phyloP scores from a whole-genome alignment of 2,329 filamentous ascomycete species.

The Aspergillus sp. region DNA sequence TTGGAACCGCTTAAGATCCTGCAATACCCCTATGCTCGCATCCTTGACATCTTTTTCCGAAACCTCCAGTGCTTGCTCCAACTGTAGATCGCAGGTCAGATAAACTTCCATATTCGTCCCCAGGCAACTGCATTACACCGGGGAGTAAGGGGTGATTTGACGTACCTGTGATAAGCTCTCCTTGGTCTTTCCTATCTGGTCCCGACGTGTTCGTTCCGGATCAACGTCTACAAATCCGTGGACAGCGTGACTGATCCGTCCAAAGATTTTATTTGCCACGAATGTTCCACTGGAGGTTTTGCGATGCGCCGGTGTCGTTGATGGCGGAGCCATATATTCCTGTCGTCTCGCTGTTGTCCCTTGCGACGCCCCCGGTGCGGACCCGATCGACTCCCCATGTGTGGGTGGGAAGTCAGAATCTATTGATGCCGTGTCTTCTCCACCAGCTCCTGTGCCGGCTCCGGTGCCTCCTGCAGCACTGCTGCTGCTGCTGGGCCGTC shows the following conservation, averaged over 20 bases:
- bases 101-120: conserved; percentile 1
- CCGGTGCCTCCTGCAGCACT: not conserved
- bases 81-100: conserved; percentile 41
- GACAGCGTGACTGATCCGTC: conserved; percentile 87
- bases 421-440: conserved; percentile 77
- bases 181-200: conserved; percentile 91
- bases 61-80: conserved; percentile 84
- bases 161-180: conserved; percentile 65
- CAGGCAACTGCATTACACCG: not conserved
- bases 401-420: conserved; percentile 95
- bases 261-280: conserved; percentile 88
- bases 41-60: conserved; percentile 90
- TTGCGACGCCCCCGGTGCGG: conserved; percentile 63
- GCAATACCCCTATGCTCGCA: conserved; percentile 78
- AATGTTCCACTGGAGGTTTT: conserved; percentile 83
- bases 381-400: conserved; percentile 62
- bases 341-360: conserved; percentile 49
- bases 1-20: conserved; percentile 89
- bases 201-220: conserved; percentile 82
- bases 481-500: conserved; percentile 48
- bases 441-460: not conserved
- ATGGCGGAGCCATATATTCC: conserved; percentile 15
- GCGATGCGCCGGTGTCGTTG: conserved; percentile 53
- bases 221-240: conserved; percentile 95
- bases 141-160: conserved; percentile 1